Evolutionary conservation across 225 moss, liverwort and hornwort genomes (phyloP), one percentile per base, ranked within the genome.

Genomic region (Physcomitrium patens): DNA sequence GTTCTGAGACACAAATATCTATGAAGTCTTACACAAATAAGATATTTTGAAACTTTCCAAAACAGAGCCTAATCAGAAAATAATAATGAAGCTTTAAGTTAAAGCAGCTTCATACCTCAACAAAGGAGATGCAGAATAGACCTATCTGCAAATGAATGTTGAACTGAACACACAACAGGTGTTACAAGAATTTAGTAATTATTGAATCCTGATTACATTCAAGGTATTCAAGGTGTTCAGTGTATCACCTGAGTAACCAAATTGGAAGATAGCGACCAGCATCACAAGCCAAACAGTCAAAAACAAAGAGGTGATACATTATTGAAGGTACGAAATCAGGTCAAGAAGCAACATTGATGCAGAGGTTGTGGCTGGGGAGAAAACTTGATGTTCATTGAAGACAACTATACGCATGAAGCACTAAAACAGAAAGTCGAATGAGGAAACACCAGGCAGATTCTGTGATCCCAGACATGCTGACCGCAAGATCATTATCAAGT

Each of bases 121-220:
- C 66, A 81, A 70, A 3, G 61, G 58, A 69, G 76, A 51, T 56
- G 75, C 73, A 63, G 69, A 74, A 72, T 51, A 67, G 76, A 41
- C 46, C 45, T 83, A 84, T 76, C 69, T 80, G 83, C 86, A 86
- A 15, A 51, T 65, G 51, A 69, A 84, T 52, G 78, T 23, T 67
- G 86, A 84, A 81, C 86, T 86, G 86, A 70, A 86, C 54, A 84
- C 83, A 76, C 80, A 78, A 81, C 77, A 81, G 61, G 73, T 81
- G 75, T 76, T 69, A 78, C 73, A 70, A 81, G 68, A 37, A 72
- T 78, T 69, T 67, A 78, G 70, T 17, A 62, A 71, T 58, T 24
- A 62, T 57, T 63, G 68, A 43, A 78, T 50, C 74, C 59, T 71
- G 60, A 23, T 26, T 48, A 48, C 18, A 65, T 56, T 63, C 63